These are phyloP conservation scores for Xylaria polymorpha DNA, from an alignment of 2,329 filamentous ascomycete genomes.

Conservation along the genomic window DNA sequence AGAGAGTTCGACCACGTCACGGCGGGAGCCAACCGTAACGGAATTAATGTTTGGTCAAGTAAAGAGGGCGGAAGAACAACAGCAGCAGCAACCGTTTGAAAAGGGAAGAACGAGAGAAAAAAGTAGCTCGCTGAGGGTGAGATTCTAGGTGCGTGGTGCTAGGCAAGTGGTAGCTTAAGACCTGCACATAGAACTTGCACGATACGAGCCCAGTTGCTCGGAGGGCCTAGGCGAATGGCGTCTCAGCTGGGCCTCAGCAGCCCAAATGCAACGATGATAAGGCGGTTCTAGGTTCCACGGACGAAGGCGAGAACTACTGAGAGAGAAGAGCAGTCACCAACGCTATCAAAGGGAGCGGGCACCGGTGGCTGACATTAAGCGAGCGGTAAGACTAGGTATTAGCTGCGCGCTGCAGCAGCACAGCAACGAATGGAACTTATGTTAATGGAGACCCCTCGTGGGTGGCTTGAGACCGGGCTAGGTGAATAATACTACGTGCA, in stretches of 20 bases:
- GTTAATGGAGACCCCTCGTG: constrained; percentile 19
- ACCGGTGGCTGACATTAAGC: constrained; percentile 32
- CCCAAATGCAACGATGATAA: constrained; percentile 24
- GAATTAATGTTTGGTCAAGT: constrained; percentile 5
- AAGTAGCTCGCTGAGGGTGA: constrained; percentile 19
- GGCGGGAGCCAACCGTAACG: neutral
- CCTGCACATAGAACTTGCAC: constrained; percentile 11
- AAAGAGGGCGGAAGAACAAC: constrained; percentile 15
- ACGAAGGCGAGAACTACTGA: constrained; percentile 22
- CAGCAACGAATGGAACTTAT: constrained; percentile 22
- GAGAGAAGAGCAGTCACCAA: constrained; percentile 12
- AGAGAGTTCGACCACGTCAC: constrained; percentile 24
- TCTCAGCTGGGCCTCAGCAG: constrained; percentile 37
- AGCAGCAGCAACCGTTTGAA: neutral
- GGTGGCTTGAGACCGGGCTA: constrained; percentile 30
- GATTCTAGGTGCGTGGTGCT: constrained; percentile 22
- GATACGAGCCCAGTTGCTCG: constrained; percentile 24
- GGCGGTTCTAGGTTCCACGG: constrained; percentile 31
- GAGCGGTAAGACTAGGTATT: constrained; percentile 39
- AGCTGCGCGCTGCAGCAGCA: constrained; percentile 20
- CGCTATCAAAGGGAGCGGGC: constrained; percentile 10
- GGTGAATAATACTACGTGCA: constrained; percentile 14
- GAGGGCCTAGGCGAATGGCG: constrained; percentile 31
- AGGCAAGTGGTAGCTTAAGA: constrained; percentile 33
- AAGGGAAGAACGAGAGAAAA: constrained; percentile 14